Evolutionary conservation across 345 rosid species (phyloP), one percentile per base, ranked within the genome.

Genomic region (Eutrema heterophyllum): DNA sequence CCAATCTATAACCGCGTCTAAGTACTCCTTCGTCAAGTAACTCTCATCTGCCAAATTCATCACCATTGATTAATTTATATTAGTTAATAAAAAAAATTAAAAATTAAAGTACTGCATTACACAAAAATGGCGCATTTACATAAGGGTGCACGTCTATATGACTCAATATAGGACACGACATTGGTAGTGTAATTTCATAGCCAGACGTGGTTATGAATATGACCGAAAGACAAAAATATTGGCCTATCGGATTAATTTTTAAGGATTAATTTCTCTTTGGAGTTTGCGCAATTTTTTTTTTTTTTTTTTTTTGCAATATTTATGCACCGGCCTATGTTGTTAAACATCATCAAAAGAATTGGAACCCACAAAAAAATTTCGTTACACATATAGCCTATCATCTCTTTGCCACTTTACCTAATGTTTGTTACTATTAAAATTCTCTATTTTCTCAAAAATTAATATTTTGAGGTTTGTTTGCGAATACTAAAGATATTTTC

Each of bases 1-100:
- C 85, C 85, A 82, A 59, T 79, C 81, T 29, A 79, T 43, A 2
- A 43, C 29, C 5, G 54, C 68, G 27, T 82, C 83, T 26, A 79
- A 41, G 50, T 75, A 53, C 40, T 81, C 82, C 48, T 82, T 81
- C 18, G 75, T 67, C 26, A 81, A 33, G 53, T 46, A 49, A 26
- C 66, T 79, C 33, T 66, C 73, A 75, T 79, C 80, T 81, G 64
- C 21, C 16, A 70, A 24, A 24, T 7, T 14, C 55, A 53, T 53
- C 29, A 63, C 57, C 54, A 32, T 45, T 15, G 14, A n/a, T n/a
- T n/a, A n/a, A n/a, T n/a, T n/a, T n/a, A 11, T 51, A 27, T 27
- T 53, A 53, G 9, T 11, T 52, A 27, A 12, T 2, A 2, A 18
- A 26, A 53, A 29, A 3, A 30, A 3, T 4, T 14, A 13, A 43